These are phyloP conservation scores for Microdochium trichocladiopsis DNA, from an alignment of 2,329 filamentous ascomycete species.

Conservation along the genomic window DNA sequence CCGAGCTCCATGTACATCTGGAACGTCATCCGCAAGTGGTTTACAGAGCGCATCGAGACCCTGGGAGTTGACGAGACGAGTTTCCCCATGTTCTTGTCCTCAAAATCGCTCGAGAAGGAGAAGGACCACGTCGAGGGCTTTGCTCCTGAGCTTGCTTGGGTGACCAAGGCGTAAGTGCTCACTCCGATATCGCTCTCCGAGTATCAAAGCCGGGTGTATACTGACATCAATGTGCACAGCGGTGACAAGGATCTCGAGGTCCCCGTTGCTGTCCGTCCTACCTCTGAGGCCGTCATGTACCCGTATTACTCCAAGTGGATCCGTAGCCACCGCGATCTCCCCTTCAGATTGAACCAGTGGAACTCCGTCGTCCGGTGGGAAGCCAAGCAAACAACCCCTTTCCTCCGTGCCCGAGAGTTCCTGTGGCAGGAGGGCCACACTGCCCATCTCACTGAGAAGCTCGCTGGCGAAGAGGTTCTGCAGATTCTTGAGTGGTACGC, in stretches of 20 bases:
- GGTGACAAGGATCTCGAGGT: constrained; percentile 90
- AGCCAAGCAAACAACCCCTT: constrained; percentile 85
- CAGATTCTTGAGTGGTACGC: constrained; percentile 93
- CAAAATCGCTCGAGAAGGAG: constrained; percentile 80
- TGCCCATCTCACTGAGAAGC: constrained; percentile 78
- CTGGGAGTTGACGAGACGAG: constrained; percentile 93
- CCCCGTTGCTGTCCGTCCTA: constrained; percentile 60
- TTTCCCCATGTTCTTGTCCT: constrained; percentile 92
- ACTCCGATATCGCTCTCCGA: constrained; percentile 2
- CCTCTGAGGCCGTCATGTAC: constrained; percentile 49
- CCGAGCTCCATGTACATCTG: constrained; percentile 61
- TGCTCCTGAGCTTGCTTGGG: constrained; percentile 85
- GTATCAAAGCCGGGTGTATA: constrained; percentile 4
- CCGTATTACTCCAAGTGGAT: constrained; percentile 69
- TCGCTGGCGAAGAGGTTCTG: constrained; percentile 78
- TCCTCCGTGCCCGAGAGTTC: constrained; percentile 90
- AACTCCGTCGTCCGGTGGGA: constrained; percentile 92
- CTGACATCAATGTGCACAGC: constrained; percentile 34
- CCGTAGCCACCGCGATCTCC: constrained; percentile 89
- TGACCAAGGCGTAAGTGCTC: constrained; percentile 65
- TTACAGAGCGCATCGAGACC: constrained; percentile 70
- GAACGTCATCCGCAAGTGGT: constrained; percentile 60
- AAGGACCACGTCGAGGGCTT: constrained; percentile 99
- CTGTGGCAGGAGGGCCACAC: constrained; percentile 43
- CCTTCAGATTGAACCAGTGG: constrained; percentile 94